These are phyloP conservation scores for Solanum paucissectum DNA, from an alignment of 257 asterid species.

Conservation along the genomic window DNA sequence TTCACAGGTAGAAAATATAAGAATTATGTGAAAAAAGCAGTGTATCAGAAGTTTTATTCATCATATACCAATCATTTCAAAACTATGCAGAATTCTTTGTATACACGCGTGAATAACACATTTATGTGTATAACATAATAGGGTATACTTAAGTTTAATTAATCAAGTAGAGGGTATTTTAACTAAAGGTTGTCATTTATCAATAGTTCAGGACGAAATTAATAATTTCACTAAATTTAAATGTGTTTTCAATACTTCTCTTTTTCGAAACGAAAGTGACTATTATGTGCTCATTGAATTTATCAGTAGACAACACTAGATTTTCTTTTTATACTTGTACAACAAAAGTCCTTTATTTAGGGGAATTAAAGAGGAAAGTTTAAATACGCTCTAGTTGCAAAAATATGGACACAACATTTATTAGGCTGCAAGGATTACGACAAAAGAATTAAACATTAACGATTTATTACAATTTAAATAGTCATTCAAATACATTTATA, in stretches of 20 bases:
- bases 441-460: neutral
- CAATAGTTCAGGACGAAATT: too few relatives aligned
- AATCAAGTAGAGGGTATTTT: too few relatives aligned
- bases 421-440: neutral
- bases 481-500: too few relatives aligned
- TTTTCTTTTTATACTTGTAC: neutral
- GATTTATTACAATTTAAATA: neutral
- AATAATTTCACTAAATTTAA: too few relatives aligned
- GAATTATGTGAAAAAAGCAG: neutral
- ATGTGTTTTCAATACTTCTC: too few relatives aligned
- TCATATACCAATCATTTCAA: neutral
- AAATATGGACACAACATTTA: neutral
- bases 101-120: too few relatives aligned
- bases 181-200: too few relatives aligned
- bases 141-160: too few relatives aligned
- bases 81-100: neutral
- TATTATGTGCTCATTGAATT: neutral
- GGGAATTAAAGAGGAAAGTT: neutral
- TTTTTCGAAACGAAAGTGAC: neutral
- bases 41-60: neutral
- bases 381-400: neutral
- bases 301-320: neutral
- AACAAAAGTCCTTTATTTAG: neutral
- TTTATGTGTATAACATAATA: too few relatives aligned
- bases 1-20: neutral